These are phyloP conservation scores for Kingdonia uniflora DNA, from an alignment of 164 flowering plant species.

Conservation along the genomic window DNA sequence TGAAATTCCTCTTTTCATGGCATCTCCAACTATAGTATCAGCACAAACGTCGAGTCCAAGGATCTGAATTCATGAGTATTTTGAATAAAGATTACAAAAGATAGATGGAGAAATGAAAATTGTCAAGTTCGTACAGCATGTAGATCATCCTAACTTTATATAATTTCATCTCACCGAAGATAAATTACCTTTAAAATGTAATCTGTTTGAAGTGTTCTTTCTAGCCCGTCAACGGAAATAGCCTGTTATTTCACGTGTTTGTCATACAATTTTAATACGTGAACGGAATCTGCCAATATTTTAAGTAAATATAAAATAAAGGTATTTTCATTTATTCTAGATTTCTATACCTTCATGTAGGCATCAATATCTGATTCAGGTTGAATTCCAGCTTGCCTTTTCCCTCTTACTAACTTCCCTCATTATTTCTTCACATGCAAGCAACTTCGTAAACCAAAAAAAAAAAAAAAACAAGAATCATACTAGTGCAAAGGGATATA, in stretches of 20 bases:
- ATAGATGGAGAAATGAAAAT: not conserved
- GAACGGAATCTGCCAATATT: not conserved
- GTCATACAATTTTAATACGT: not conserved
- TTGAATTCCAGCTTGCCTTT: slow-evolving; percentile 2
- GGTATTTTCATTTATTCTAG: no score
- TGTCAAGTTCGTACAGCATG: no score
- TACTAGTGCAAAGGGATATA: not conserved
- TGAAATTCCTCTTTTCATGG: slow-evolving; percentile 6
- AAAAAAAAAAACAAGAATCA: not conserved
- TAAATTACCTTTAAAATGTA: slow-evolving; percentile 7
- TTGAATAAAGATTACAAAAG: not conserved
- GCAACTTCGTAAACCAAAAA: not conserved
- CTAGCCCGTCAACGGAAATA: not conserved
- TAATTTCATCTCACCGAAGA: no score
- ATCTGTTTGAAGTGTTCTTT: slow-evolving; percentile 4
- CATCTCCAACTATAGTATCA: slow-evolving; percentile 7
- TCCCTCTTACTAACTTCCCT: slow-evolving; percentile 1
- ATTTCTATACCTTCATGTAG: slow-evolving; percentile 2
- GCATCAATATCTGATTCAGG: slow-evolving; percentile 2
- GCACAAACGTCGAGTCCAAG: slow-evolving; percentile 7
- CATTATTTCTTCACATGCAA: slow-evolving; percentile 2
- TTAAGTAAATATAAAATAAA: no score
- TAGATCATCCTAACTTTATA: no score
- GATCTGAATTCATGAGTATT: not conserved
- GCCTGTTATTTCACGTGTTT: not conserved